Evolutionary conservation across 305 asterid species (phyloP), one percentile per base, ranked within the genome.

Genomic region (Fraxinus albicans): DNA sequence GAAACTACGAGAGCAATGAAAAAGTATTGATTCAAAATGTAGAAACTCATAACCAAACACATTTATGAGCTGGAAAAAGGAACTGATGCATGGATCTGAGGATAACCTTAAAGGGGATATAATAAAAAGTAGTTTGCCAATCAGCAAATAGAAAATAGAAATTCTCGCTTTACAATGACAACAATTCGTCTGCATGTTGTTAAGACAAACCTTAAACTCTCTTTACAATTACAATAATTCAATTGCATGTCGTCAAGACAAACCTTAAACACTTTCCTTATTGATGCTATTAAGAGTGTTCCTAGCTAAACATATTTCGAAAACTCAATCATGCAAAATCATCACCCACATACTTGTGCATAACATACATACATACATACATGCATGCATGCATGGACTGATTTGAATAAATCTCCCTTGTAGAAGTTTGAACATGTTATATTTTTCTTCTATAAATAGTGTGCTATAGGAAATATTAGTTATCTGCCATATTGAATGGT

Each of bases 1-100:
- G 88, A 84, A 84, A 90, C 94, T 86, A 83, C 90, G 83, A 73
- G 70, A 79, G 76, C 23, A 79, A 86, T 29, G 70, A 72, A 80
- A 78, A 75, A 2, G 35, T 29, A 27, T 72, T 74, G 83, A 53
- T 69, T 4, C 25, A 79, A 63, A 65, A 73, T 67, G 58, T 13
- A 7, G 21, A 78, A 36, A 31, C 77, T 34, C 25, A 19, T 17
- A 15, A 69, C 38, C 77, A 72, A 72, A 72, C 25, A 72, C 47
- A 72, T 72, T 15, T 72, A 72, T 44, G 70, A 74, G 77, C 25
- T 50, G 40, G 58, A 35, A 72, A 17, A 17, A 87, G 74, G 3
- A 76, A 33, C 76, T 42, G 65, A 55, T 79, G 6, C 77, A 50
- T 35, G 74, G 76, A 50, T 19, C 10, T 53, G 6, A 82, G 42